A percentile compares a stretch with the other conserved stretches of the same genome.
These are phyloP conservation scores for Xylaria curta DNA, from an alignment of 495 filamentous ascomycete species.

Conservation along the genomic window DNA sequence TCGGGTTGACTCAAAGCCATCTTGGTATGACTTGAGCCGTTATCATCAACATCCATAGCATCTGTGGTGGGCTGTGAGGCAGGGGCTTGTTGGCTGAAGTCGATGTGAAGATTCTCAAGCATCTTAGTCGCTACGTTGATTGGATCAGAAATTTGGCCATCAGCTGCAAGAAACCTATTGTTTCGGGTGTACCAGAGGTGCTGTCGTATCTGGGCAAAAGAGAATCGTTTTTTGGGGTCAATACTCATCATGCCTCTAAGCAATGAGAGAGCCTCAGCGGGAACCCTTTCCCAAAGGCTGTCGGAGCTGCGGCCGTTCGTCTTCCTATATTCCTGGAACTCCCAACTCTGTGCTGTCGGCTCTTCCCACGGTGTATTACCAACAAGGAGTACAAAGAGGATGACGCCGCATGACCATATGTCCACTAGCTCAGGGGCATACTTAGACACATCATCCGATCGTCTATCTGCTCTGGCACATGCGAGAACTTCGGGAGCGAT, in stretches of 20 bases:
- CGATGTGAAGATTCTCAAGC: slow-evolving; percentile 91
- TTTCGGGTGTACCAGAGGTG: slow-evolving; percentile 94
- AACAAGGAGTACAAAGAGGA: slow-evolving; percentile 91
- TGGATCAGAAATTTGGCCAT: slow-evolving; percentile 80
- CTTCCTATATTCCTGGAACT: slow-evolving; percentile 83
- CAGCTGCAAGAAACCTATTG: slow-evolving; percentile 74
- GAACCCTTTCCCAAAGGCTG: slow-evolving; percentile 83
- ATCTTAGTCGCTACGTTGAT: slow-evolving; percentile 87
- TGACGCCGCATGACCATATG: slow-evolving; percentile 97
- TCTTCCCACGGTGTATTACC: slow-evolving; percentile 99
- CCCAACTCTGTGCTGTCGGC: slow-evolving; percentile 78
- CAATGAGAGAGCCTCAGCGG: slow-evolving; percentile 79
- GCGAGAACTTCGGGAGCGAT: slow-evolving; percentile 91
- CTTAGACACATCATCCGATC: slow-evolving; percentile 61
- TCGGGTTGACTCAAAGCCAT: slow-evolving; percentile 82
- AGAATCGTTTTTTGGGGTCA: slow-evolving; percentile 77
- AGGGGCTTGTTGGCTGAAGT: slow-evolving; percentile 75
- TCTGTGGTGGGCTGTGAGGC: slow-evolving; percentile 51
- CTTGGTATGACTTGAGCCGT: slow-evolving; percentile 31
- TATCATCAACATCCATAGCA: slow-evolving; percentile 62
- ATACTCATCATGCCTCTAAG: slow-evolving; percentile 93
- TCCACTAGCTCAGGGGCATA: slow-evolving; percentile 87
- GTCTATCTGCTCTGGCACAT: slow-evolving; percentile 51
- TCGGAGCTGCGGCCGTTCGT: slow-evolving; percentile 81
- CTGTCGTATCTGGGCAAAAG: slow-evolving; percentile 82